Conservation (phyloP, 179 eudicot genomes). For the Spergularia azorica region DNA sequence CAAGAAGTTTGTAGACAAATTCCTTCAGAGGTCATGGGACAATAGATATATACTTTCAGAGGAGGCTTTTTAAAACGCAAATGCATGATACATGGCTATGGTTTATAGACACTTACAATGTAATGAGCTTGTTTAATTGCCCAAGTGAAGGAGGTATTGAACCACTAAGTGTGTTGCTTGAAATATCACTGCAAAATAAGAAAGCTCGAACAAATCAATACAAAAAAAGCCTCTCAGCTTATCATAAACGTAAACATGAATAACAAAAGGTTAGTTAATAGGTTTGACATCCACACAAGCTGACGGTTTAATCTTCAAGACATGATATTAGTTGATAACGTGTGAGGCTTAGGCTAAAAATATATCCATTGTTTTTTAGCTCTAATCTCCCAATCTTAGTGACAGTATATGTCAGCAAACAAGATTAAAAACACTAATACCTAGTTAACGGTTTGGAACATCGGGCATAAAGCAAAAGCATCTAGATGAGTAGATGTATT, state of each 20-base stretch:
- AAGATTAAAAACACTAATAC: neutral
- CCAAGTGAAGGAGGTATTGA: conserved; percentile 82
- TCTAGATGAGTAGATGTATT: no score
- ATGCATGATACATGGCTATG: neutral
- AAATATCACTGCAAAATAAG: conserved; percentile 65
- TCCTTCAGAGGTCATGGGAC: conserved; percentile 48
- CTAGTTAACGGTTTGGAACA: no score
- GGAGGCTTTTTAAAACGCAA: neutral
- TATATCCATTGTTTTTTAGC: no score
- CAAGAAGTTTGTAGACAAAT: conserved; percentile 86
- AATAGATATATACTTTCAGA: neutral
- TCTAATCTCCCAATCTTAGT: no score
- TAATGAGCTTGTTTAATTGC: conserved; percentile 63
- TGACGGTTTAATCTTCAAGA: neutral
- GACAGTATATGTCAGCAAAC: neutral
- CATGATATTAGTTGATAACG: no score
- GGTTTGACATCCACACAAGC: neutral
- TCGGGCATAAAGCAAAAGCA: no score
- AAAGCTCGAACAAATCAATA: conserved; percentile 10
- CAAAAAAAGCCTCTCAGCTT: conserved; percentile 1
- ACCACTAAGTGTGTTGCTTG: conserved; percentile 85
- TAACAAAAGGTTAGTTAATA: neutral
- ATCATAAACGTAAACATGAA: neutral
- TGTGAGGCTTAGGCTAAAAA: no score
- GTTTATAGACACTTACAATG: conserved; percentile 56